Conservation (phyloP, 2,329 filamentous ascomycete species). For the Zarea fungicola region DNA sequence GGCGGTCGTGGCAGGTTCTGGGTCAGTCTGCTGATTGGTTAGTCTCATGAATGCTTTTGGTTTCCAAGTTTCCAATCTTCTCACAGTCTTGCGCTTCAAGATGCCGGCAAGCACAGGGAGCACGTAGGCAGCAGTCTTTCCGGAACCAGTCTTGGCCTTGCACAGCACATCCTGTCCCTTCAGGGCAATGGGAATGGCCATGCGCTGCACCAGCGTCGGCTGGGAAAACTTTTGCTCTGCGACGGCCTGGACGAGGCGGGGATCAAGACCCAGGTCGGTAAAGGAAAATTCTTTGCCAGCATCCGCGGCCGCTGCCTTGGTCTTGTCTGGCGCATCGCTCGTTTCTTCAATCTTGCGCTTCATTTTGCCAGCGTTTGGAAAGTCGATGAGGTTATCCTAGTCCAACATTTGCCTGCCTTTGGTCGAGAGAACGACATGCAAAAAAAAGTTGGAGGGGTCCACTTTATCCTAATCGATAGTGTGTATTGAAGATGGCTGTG, state of each 20-base stretch:
- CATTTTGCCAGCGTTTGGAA: background rate
- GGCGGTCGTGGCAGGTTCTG: constrained; percentile 57
- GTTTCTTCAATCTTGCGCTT: constrained; percentile 11
- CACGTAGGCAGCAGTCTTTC: constrained; percentile 95
- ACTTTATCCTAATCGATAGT: constrained; percentile 4
- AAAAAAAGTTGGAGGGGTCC: constrained; percentile 9
- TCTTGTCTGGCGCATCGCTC: background rate
- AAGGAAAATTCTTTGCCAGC: constrained; percentile 52
- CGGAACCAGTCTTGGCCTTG: constrained; percentile 89
- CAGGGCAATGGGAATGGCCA: constrained; percentile 81
- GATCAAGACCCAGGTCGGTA: constrained; percentile 71
- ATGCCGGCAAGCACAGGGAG: constrained; percentile 83
- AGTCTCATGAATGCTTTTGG: constrained; percentile 1
- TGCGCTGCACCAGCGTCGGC: constrained; percentile 83
- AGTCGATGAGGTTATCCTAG: background rate
- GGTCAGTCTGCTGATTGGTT: constrained; percentile 36
- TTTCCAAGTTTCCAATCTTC: constrained; percentile 12
- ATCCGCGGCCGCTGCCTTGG: background rate
- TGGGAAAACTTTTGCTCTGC: constrained; percentile 76
- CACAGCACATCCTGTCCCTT: constrained; percentile 86
- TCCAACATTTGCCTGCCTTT: background rate
- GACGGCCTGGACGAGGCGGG: constrained; percentile 79
- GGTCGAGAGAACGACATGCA: background rate
- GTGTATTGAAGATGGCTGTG: background rate
- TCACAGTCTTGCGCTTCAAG: constrained; percentile 68